Conservation (phyloP, 768 basidiomycete genomes). For the Suillus bovinus region DNA sequence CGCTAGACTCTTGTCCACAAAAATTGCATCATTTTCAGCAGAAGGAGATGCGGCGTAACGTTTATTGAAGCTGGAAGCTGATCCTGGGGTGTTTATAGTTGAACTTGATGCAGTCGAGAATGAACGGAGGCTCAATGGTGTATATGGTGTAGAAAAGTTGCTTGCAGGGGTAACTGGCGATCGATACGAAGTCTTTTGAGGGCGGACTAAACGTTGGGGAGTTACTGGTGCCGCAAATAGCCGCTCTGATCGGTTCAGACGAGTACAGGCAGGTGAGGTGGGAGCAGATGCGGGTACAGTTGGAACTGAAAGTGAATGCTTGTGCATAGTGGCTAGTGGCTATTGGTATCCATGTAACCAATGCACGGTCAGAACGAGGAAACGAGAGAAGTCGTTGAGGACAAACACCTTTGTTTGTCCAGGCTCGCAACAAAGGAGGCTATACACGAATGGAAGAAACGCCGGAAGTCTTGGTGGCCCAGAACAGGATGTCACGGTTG, state of each 20-base stretch:
- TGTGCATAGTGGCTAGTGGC: constrained; percentile 27
- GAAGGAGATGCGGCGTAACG: constrained; percentile 44
- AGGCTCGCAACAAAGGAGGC: constrained; percentile 21
- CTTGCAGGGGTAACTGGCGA: constrained; percentile 65
- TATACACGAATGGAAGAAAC: constrained; percentile 27
- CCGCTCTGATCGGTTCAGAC: constrained; percentile 34
- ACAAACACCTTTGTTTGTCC: constrained; percentile 23
- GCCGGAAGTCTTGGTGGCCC: constrained; percentile 23
- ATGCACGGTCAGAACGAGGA: constrained; percentile 3
- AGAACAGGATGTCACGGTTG: constrained; percentile 14
- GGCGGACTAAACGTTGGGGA: constrained; percentile 59
- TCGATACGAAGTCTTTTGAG: constrained; percentile 44
- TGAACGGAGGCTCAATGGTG: constrained; percentile 69
- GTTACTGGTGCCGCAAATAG: constrained; percentile 50
- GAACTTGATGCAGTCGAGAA: constrained; percentile 52
- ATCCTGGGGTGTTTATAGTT: constrained; percentile 59
- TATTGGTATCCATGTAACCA: constrained; percentile 11
- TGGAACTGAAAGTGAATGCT: constrained; percentile 31
- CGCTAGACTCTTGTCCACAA: constrained; percentile 50
- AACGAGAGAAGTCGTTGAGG: constrained; percentile 5
- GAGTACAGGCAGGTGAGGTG: constrained; percentile 41
- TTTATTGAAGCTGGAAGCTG: constrained; percentile 40
- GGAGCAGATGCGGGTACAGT: constrained; percentile 43
- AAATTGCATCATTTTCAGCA: constrained; percentile 39
- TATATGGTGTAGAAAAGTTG: constrained; percentile 56